Conservation (phyloP, 495 filamentous ascomycete genomes). For the Massariosphaeria phaeospora region DNA sequence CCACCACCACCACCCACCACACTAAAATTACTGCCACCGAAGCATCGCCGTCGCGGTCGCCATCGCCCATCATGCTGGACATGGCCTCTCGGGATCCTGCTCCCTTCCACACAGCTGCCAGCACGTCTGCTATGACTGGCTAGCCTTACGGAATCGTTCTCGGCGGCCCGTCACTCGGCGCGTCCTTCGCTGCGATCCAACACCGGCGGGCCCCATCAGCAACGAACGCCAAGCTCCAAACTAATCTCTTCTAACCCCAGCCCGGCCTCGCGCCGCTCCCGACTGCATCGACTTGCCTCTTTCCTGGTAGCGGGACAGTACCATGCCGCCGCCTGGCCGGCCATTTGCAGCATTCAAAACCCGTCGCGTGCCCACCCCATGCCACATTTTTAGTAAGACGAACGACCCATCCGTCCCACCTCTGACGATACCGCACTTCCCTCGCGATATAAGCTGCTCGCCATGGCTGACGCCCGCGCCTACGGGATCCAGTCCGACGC, state of each 20-base stretch:
- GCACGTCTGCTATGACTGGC: no score
- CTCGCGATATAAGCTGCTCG: not conserved
- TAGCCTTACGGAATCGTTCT: no score
- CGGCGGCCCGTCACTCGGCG: no score
- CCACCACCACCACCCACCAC: no score
- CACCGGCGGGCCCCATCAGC: no score
- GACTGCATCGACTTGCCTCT: not conserved
- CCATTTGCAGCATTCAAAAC: not conserved
- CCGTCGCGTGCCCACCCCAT: not conserved
- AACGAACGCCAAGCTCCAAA: no score
- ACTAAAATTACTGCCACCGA: no score
- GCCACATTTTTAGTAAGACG: not conserved
- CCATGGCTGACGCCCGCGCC: conserved; percentile 11
- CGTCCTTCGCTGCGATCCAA: no score
- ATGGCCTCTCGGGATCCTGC: no score
- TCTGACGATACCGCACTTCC: not conserved
- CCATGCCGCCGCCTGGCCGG: not conserved
- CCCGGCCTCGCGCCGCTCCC: not conserved
- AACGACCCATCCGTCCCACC: not conserved
- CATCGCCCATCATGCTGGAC: no score
- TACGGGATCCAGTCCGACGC: conserved; percentile 16
- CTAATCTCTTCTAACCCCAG: not conserved
- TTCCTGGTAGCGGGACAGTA: not conserved
- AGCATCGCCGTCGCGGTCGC: no score
- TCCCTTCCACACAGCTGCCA: no score